Evolutionary conservation across 106 monocot genomes (phyloP).

Genomic region (Platanthera guangdongensis): DNA sequence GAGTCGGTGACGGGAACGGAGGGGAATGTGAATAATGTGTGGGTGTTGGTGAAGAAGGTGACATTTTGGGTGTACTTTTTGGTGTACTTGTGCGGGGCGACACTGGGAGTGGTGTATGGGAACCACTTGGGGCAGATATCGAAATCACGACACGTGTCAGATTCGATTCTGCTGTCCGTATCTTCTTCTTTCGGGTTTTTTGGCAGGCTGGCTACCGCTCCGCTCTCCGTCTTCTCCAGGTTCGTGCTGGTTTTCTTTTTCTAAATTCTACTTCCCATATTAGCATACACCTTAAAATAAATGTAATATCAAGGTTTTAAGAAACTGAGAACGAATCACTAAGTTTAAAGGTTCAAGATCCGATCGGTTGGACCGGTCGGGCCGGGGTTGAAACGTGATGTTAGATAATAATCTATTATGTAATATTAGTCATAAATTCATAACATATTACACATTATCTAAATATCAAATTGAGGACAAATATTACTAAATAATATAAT

Average conservation of each 20-base stretch:
- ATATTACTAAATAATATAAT: too few relatives aligned
- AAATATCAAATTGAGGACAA: too few relatives aligned
- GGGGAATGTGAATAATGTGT: neutral
- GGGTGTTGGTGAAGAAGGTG: constrained; percentile 3
- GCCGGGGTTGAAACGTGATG: too few relatives aligned
- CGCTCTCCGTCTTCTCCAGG: constrained; percentile 6
- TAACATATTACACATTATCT: too few relatives aligned
- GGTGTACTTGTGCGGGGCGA: constrained; percentile 21
- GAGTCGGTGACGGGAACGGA: neutral
- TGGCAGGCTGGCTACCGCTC: constrained; percentile 11
- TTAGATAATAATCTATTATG: too few relatives aligned
- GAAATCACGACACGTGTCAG: constrained; percentile 7
- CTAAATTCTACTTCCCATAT: too few relatives aligned
- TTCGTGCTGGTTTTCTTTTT: neutral
- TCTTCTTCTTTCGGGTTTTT: constrained; percentile 30
- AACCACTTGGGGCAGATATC: constrained; percentile 29
- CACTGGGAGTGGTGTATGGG: constrained; percentile 23
- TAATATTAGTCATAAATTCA: too few relatives aligned
- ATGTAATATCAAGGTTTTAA: too few relatives aligned
- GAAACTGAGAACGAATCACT: too few relatives aligned
- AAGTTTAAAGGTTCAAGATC: too few relatives aligned
- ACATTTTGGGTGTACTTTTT: constrained; percentile 25
- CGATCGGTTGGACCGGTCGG: too few relatives aligned
- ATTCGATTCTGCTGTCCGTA: constrained; percentile 11
- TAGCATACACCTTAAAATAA: too few relatives aligned